These are phyloP conservation scores for Candolleomyces eurysporus DNA, from an alignment of 768 basidiomycete species.

Conservation along the genomic window DNA sequence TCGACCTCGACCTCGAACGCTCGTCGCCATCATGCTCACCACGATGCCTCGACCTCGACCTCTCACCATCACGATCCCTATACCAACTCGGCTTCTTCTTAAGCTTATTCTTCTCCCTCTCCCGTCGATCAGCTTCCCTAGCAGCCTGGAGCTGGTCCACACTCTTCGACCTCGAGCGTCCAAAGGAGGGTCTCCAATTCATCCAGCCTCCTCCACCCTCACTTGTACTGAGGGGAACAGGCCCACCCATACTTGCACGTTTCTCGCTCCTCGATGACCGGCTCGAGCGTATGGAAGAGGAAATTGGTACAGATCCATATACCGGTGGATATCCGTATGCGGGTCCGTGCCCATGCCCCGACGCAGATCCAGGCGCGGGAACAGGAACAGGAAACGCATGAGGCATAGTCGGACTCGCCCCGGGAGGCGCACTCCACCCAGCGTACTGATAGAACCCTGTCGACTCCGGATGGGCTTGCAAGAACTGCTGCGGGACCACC, in stretches of 20 bases:
- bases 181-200: not conserved
- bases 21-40: no score
- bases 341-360: no score
- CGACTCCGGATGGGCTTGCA: not conserved
- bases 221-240: no score
- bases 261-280: no score
- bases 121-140: not conserved
- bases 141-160: not conserved
- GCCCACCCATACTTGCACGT: no score
- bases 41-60: not conserved
- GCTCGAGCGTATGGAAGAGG: no score
- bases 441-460: not conserved
- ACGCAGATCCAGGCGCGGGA: not conserved
- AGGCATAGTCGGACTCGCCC: not conserved
- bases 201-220: not conserved
- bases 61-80: not conserved
- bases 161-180: not conserved
- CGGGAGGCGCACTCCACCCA: not conserved
- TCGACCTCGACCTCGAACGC: no score
- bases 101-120: not conserved
- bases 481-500: not conserved
- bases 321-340: not conserved
- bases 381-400: not conserved
- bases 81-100: not conserved
- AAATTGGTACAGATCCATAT: not conserved